These are phyloP conservation scores for Trypanosoma melophagium DNA, from an alignment of 208 protist genomes.

Conservation along the genomic window DNA sequence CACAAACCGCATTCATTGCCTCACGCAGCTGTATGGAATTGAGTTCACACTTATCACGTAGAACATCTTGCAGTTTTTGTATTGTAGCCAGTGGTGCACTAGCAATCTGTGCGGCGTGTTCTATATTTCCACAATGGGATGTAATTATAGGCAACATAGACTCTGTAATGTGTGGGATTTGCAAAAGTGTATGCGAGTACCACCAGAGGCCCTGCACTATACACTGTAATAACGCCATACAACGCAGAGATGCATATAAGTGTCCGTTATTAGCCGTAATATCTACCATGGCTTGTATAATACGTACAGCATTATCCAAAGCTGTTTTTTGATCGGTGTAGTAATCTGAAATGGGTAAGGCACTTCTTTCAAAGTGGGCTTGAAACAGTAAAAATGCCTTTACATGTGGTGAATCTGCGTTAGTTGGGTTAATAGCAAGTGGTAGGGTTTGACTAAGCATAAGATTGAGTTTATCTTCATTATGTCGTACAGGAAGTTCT, in stretches of 20 bases:
- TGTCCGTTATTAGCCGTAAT: conserved; percentile 94
- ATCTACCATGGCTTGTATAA: conserved; percentile 96
- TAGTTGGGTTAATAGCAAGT: conserved; percentile 59
- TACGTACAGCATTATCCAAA: conserved; percentile 96
- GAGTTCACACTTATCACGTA: conserved; percentile 57
- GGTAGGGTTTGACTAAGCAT: conserved; percentile 69
- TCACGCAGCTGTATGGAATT: conserved; percentile 47
- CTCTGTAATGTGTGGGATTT: conserved; percentile 81
- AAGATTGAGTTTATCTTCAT: conserved; percentile 98
- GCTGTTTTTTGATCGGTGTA: conserved; percentile 97
- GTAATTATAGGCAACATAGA: conserved; percentile 68
- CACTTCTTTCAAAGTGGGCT: conserved; percentile 92
- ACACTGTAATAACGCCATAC: conserved; percentile 95
- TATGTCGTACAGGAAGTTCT: conserved; percentile 97
- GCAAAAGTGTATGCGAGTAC: conserved; percentile 77
- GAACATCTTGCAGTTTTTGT: conserved; percentile 47
- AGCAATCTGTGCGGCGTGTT: conserved; percentile 66
- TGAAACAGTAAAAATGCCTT: conserved; percentile 98
- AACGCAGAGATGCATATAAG: conserved; percentile 81
- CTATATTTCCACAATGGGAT: conserved; percentile 52
- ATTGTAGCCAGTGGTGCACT: conserved; percentile 55
- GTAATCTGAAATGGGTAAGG: conserved; percentile 98
- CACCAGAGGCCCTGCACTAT: conserved; percentile 93
- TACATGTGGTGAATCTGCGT: conserved; percentile 91
- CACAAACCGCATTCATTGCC: conserved; percentile 72